Evolutionary conservation across 2,329 filamentous ascomycete genomes (phyloP), one percentile per base, ranked within the genome.

Genomic region (Fusarium temperatum): DNA sequence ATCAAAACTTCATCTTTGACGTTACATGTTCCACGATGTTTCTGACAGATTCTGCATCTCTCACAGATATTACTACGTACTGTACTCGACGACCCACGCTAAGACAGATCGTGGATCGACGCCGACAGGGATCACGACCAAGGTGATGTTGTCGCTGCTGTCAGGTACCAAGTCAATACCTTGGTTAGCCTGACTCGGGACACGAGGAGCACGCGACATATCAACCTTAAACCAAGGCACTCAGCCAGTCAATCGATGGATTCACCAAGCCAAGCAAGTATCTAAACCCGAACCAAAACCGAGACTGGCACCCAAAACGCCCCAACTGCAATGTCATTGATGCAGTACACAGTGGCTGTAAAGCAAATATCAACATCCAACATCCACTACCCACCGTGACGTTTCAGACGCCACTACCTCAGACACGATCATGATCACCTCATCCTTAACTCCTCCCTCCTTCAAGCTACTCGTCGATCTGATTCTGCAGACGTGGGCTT

Each of bases 401-500:
- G 72, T 60, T 55, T 55, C 26, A 28, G 53, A 36, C 20, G 32
- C 70, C 66, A 55, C 51, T 35, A 41, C 62, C 69, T 67, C 65
- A 51, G 61, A 58, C 54, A 50, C 39, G 38, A 28, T 48, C 30
- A 39, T 39, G 20, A 35, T 41, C n/a, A 11, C 28, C 38, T 28
- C 30, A 28, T 28, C n/a, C 39, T 39, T 28, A 39, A 17, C 39
- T 30, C 42, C 56, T 30, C 53, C 24, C 32, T 36, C 42, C 56
- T 24, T 59, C 60, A 87, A 8, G 77, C 83, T 76, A 87, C 81
- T 71, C 88, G 83, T 76, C 84, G 87, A 74, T 90, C 88, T 28
- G 84, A 84, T 75, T 89, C 88, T 6, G 85, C 87, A 48, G 87
- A 88, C 13, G 85, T 85, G 6, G 84, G 82, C 78, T 86, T 85